phyloP scores from a whole-genome alignment of 2,329 filamentous ascomycete genomes.

The Penicillium griseofulvum region DNA sequence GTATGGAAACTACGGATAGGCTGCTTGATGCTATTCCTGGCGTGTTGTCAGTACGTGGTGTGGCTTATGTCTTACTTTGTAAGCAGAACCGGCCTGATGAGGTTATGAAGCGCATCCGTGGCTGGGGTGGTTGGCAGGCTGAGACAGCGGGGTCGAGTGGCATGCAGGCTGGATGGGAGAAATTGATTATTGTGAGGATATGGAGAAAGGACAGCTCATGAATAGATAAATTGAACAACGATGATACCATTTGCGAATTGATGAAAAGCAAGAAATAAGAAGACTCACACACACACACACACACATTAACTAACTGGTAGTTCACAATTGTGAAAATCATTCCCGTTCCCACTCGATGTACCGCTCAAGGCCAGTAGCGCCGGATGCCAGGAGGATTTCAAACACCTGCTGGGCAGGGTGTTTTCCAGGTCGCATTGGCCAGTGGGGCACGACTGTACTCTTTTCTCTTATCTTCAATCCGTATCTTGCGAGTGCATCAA shows the following conservation, averaged over 20 bases:
- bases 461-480: not conserved
- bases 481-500: not conserved
- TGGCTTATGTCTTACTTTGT: conserved; percentile 87
- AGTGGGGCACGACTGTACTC: not conserved
- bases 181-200: conserved; percentile 81
- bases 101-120: conserved; percentile 63
- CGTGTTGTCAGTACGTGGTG: conserved; percentile 64
- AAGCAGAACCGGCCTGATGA: conserved; percentile 81
- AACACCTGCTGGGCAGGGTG: not conserved
- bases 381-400: not conserved
- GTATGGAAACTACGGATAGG: conserved; percentile 89
- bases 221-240: not conserved
- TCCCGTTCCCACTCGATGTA: not conserved
- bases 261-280: not conserved
- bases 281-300: not conserved
- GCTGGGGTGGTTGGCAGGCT: conserved; percentile 66
- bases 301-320: not conserved
- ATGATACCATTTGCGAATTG: conserved; percentile 1
- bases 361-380: not conserved
- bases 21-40: conserved; percentile 68
- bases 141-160: conserved; percentile 80
- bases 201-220: conserved; percentile 54
- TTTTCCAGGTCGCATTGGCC: not conserved
- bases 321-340: not conserved
- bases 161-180: conserved; percentile 90